These are phyloP conservation scores for Lippia alba DNA, from an alignment of 305 asterid genomes.

Conservation along the genomic window DNA sequence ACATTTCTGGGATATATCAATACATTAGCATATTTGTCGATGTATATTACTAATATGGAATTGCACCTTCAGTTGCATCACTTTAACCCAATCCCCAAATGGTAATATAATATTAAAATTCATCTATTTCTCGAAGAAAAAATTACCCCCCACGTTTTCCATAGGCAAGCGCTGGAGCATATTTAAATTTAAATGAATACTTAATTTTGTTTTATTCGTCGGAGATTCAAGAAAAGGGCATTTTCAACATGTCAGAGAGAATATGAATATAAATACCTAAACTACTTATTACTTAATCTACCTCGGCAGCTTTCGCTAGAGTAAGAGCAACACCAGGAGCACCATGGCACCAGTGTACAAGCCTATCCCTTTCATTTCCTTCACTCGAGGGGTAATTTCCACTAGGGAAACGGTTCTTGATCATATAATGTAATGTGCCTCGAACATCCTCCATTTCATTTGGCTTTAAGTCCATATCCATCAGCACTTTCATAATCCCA, in stretches of 20 bases:
- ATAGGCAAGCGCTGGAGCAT: too few species aligned
- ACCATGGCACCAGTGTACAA: constrained; percentile 97
- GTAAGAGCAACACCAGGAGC: constrained; percentile 87
- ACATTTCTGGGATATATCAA: too few species aligned
- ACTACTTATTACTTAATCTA: constrained; percentile 20
- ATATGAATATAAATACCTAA: neutral
- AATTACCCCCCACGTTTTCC: too few species aligned
- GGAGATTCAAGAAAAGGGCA: too few species aligned
- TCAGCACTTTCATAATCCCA: constrained; percentile 73
- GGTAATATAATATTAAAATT: too few species aligned
- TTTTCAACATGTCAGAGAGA: neutral
- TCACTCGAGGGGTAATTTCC: constrained; percentile 92
- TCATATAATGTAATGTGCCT: constrained; percentile 73
- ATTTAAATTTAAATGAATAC: too few species aligned
- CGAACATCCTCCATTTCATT: constrained; percentile 72
- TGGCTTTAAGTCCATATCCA: constrained; percentile 77
- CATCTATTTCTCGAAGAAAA: too few species aligned
- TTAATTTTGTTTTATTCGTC: too few species aligned
- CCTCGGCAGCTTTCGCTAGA: constrained; percentile 84
- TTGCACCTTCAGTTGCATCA: too few species aligned
- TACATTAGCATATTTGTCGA: too few species aligned
- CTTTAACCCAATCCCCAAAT: too few species aligned
- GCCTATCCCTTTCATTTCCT: constrained; percentile 74
- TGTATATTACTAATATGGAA: too few species aligned
- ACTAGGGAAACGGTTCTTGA: constrained; percentile 68